Evolutionary conservation across 73 alveolate genomes (phyloP), one percentile per base, ranked within the genome.

Genomic region (Tetrahymena thermophila): DNA sequence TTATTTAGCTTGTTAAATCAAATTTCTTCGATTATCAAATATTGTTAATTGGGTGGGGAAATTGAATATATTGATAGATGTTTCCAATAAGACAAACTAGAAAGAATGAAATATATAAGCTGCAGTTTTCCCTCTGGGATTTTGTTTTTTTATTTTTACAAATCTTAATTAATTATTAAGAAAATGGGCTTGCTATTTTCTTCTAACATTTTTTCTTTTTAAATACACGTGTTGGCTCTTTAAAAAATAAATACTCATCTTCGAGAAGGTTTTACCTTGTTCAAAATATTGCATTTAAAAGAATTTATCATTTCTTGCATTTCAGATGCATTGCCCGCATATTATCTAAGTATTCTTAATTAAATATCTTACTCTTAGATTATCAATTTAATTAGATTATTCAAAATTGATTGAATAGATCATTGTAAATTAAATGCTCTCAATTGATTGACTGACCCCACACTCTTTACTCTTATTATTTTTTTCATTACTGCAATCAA

Each of bases 211-310:
- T n/a, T 71, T 71, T 31, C 89, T 71, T 71, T 71, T 71, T 28
- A 71, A 71, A 71, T 71, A 71, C 89, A 71, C 89, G 89, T 71
- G 89, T 71, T n/a, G 89, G 89, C 89, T 71, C 21, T 71, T 71
- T n/a, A n/a, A 71, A 71, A 71, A 71, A 71, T 19, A 23, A 71
- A 71, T 28, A 71, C 5, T 21, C 89, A 71, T 71, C 89, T 71
- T 71, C 89, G 89, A 71, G 89, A 71, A 71, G 37, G 43, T 71
- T 50, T 71, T 7, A 40, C 89, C 89, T 71, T 71, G 89, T 71
- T 23, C 9, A 71, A 71, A 28, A 28, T 31, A 71, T 28, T 21
- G 11, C 13, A 25, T 71, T 71, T 71, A 71, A 71, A 71, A 71
- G 89, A 71, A 71, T 71, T 71, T 71, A 71, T 71, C 89, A 71